phyloP scores from a whole-genome alignment of 441 rosid genomes.

The Erodium moschatum region DNA sequence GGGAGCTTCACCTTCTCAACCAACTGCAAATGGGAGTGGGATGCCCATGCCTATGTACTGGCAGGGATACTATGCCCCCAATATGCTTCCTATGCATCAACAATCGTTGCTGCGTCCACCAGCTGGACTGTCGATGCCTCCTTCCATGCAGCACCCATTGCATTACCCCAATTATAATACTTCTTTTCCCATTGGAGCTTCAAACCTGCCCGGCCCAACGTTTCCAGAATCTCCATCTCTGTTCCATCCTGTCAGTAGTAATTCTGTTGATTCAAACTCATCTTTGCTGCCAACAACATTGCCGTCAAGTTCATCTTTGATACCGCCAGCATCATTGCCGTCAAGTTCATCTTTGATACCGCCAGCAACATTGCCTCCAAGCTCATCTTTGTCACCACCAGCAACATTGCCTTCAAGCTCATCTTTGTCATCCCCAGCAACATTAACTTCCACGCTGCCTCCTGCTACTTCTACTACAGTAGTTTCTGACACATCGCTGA shows the following conservation, averaged over 20 bases:
- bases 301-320: constrained; percentile 1
- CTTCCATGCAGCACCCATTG: constrained; percentile 58
- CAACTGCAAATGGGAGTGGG: constrained; percentile 52
- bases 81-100: constrained; percentile 67
- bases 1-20: constrained; percentile 63
- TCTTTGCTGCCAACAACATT: background rate
- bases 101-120: constrained; percentile 73
- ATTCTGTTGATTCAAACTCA: background rate
- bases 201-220: constrained; percentile 34
- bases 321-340: background rate
- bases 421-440: background rate
- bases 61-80: constrained; percentile 76
- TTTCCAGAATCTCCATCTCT: constrained; percentile 42
- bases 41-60: constrained; percentile 73
- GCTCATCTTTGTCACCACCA: background rate
- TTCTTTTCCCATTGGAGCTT: constrained; percentile 39
- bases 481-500: constrained; percentile 48
- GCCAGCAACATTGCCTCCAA: background rate
- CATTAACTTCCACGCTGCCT: constrained; percentile 21
- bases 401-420: background rate
- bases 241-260: constrained; percentile 30
- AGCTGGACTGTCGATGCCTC: constrained; percentile 58
- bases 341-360: background rate
- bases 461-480: constrained; percentile 38
- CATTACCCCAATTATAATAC: constrained; percentile 65